Conservation (phyloP, 2,329 filamentous ascomycete genomes). For the Chaetomium sp. region DNA sequence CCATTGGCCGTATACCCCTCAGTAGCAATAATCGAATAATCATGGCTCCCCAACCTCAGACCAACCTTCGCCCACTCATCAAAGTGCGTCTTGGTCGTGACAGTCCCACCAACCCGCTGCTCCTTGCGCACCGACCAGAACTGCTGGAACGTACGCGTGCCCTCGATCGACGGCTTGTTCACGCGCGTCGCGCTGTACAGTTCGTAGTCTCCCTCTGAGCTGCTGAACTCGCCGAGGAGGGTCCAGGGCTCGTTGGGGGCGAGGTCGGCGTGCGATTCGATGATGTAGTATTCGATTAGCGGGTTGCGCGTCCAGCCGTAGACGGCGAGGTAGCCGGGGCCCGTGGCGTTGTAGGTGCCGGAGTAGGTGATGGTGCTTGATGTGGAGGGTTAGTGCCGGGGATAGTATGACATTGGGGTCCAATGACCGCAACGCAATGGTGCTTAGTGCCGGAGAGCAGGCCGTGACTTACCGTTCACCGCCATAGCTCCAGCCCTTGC, state of each 20-base stretch:
- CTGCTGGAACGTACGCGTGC: slow-evolving; percentile 47
- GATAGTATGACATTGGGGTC: too few species aligned
- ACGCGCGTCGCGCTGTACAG: slow-evolving; percentile 43
- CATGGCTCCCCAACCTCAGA: slow-evolving; percentile 42
- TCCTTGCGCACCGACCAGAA: slow-evolving; percentile 43
- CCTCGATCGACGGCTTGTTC: slow-evolving; percentile 48
- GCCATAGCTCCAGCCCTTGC: slow-evolving; percentile 53
- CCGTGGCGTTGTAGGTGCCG: slow-evolving; percentile 33
- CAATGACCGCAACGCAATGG: too few species aligned
- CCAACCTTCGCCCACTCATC: slow-evolving; percentile 46
- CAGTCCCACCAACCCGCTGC: slow-evolving; percentile 46
- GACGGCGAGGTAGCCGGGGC: slow-evolving; percentile 44
- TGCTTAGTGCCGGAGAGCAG: background rate
- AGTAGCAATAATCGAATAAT: slow-evolving; percentile 48
- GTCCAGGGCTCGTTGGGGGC: slow-evolving; percentile 41
- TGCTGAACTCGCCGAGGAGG: slow-evolving; percentile 43
- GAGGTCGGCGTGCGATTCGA: slow-evolving; percentile 46
- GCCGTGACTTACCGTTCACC: slow-evolving; percentile 36
- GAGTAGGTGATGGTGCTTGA: slow-evolving; percentile 31
- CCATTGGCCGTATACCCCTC: slow-evolving; percentile 41
- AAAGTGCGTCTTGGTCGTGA: slow-evolving; percentile 48
- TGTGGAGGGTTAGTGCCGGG: too few species aligned
- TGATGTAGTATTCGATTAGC: slow-evolving; percentile 53
- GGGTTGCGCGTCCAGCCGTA: slow-evolving; percentile 52
- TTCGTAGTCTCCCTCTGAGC: slow-evolving; percentile 47